Conservation (phyloP, 768 basidiomycete species). For the Mycena galopus region DNA sequence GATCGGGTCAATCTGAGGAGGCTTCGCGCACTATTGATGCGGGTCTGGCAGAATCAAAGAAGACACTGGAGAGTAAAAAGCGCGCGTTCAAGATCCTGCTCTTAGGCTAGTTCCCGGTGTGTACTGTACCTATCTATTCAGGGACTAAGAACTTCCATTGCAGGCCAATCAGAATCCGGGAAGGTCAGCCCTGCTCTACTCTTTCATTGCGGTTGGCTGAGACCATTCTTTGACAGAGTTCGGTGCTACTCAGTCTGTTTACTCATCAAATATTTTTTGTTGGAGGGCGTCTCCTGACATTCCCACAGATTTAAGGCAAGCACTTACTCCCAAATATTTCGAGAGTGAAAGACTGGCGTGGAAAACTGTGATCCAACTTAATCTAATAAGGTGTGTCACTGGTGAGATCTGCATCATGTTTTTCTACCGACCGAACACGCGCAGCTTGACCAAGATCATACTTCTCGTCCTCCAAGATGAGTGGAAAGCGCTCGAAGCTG, state of each 20-base stretch:
- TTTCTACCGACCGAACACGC: background rate
- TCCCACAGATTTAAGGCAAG: conserved; percentile 60
- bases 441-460: conserved; percentile 59
- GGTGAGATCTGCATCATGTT: background rate
- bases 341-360: conserved; percentile 58
- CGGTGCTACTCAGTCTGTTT: conserved; percentile 32
- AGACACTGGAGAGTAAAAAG: conserved; percentile 50
- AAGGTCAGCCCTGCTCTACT: conserved; percentile 43
- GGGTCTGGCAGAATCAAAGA: conserved; percentile 48
- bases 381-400: conserved; percentile 58
- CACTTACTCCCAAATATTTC: conserved; percentile 61
- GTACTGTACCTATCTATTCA: background rate
- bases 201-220: background rate
- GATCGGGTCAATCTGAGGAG: conserved; percentile 82
- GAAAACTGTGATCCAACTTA: conserved; percentile 66
- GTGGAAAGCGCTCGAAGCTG: conserved; percentile 27
- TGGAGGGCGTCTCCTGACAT: background rate
- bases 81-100: conserved; percentile 56
- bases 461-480: conserved; percentile 58
- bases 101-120: conserved; percentile 47
- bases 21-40: conserved; percentile 53
- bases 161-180: conserved; percentile 57
- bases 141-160: background rate
- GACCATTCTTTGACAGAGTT: conserved; percentile 20
- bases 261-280: background rate